Base-by-base conservation (phyloP, 306 rosid genomes). In the Vigna hirtella region DNA sequence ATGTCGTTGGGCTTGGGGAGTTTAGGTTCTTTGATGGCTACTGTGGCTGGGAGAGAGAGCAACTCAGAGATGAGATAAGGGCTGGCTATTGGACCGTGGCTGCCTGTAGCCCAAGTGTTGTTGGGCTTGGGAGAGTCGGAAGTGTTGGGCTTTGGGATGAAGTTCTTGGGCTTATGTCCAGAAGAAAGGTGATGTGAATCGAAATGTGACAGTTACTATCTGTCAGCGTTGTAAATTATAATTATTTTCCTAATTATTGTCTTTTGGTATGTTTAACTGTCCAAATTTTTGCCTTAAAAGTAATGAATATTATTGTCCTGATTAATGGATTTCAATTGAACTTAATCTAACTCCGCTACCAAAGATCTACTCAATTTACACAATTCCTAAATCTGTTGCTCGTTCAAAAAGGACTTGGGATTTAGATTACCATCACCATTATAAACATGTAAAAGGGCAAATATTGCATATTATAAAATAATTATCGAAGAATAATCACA, bases 21-120 rank as follows among this genome's bases (percentile, higher is more conserved):
- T 88, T 95, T 11, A 88, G 98, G 82, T 95, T 95, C 81, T 95
- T 92, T 73, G 97, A 95, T 84, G 98, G 98, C 73, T 92, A 84
- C 17, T 95, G 99, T 87, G 94, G 96, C 28, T 95, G 98, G 99
- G 98, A 86, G 71, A 86, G 61, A 7, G 94, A 87, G 56, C 98
- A 93, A 59, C 57, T 95, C 73, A 86, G 26, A 51, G 84, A 88
- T 72, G 99, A 93, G 55, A 91, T 95, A 0, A 85, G 72, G 18
- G 86, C 87, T 56, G 96, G 97, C 0, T 93, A 90, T 90, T 95
- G 99, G 98, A 87, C 90, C 17, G 89, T 95, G 0, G 98, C 94
- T 9, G 99, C 99, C 20, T 91, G 94, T 53, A 93, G 98, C 83
- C 93, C 96, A 57, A 86, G 47, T 83, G 94, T 95, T 0, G 81